phyloP scores from a whole-genome alignment of 306 rosid species.

The Astragalus membranaceus region DNA sequence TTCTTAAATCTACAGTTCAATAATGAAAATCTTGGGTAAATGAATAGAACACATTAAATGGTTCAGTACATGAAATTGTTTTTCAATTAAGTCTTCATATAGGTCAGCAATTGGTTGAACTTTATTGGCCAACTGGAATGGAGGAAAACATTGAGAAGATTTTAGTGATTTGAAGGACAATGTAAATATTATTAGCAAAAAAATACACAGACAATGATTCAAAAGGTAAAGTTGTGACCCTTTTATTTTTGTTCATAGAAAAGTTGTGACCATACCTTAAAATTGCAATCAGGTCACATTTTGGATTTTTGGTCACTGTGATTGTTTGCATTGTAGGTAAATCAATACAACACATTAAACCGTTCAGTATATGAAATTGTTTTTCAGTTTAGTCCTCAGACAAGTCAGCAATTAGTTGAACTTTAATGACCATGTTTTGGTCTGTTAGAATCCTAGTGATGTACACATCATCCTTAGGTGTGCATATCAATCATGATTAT shows the following conservation, averaged over 20 bases:
- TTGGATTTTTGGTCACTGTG: not conserved
- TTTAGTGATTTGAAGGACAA: not conserved
- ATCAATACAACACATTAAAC: not conserved
- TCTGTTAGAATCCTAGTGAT: too few species aligned
- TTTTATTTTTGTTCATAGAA: not conserved
- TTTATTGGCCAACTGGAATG: not conserved
- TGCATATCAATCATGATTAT: too few species aligned
- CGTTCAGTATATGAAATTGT: not conserved
- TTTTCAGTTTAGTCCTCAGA: not conserved
- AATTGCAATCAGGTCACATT: not conserved
- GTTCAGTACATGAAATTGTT: not conserved
- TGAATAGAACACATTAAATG: not conserved
- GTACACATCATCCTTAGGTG: too few species aligned
- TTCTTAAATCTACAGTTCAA: slow-evolving; percentile 68
- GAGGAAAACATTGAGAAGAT: not conserved
- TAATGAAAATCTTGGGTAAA: slow-evolving; percentile 12
- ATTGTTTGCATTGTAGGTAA: not conserved
- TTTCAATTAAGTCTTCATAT: slow-evolving; percentile 8
- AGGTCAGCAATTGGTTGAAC: not conserved
- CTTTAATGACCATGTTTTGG: not conserved
- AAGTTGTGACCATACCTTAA: not conserved
- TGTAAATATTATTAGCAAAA: not conserved
- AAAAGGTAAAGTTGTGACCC: not conserved
- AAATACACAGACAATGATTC: not conserved
- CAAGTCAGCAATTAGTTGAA: not conserved